Evolutionary conservation across 1,284 basidiomycete species (phyloP).

Genomic region (Heterobasidion parviporum): DNA sequence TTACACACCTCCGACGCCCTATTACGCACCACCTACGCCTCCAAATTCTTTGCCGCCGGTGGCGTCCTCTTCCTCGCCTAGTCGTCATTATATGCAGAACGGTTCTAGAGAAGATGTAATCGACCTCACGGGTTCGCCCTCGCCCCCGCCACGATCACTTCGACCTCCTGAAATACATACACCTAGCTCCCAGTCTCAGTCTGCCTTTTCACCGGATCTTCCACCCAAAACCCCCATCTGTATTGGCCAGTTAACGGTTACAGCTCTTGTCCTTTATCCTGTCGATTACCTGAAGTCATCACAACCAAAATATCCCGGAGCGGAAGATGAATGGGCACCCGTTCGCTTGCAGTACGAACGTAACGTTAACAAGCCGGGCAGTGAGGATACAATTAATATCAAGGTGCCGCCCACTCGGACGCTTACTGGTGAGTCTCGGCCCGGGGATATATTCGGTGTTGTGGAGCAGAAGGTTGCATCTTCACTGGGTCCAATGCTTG

Average conservation of each 20-base stretch:
- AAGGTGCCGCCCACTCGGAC: conserved; percentile 50
- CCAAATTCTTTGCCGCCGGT: background rate
- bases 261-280: conserved; percentile 82
- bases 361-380: conserved; percentile 42
- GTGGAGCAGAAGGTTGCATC: conserved; percentile 79
- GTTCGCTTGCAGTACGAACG: conserved; percentile 73
- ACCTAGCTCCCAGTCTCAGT: background rate
- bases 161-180: conserved; percentile 1
- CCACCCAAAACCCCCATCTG: conserved; percentile 77
- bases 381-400: conserved; percentile 78
- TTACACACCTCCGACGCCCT: background rate
- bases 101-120: conserved; percentile 41
- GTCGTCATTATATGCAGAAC: background rate
- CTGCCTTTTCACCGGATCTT: conserved; percentile 16
- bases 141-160: conserved; percentile 45
- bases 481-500: conserved; percentile 72
- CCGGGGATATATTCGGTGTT: conserved; percentile 72
- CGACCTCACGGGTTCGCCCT: conserved; percentile 70
- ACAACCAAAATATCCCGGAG: conserved; percentile 22
- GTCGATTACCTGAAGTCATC: conserved; percentile 59
- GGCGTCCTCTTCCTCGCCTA: background rate
- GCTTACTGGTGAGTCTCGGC: conserved; percentile 39
- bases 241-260: conserved; percentile 78
- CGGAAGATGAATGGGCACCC: conserved; percentile 62
- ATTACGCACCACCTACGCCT: background rate